These are phyloP conservation scores for Neoboletus brunneissimus DNA, from an alignment of 768 basidiomycete species.

Conservation along the genomic window DNA sequence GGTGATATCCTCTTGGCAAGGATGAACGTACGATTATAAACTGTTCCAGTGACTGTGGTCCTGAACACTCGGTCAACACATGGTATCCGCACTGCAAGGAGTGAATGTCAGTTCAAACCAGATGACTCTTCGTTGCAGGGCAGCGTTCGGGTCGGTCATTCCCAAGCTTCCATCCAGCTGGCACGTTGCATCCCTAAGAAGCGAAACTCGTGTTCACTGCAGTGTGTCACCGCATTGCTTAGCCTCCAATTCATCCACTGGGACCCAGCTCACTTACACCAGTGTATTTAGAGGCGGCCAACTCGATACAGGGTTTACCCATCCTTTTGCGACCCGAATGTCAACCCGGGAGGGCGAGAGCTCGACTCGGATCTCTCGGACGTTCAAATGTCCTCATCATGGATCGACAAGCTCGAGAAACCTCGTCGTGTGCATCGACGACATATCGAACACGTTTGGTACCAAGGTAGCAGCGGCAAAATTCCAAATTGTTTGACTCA, in stretches of 20 bases:
- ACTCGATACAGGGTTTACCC: too few relatives aligned
- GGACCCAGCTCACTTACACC: neutral
- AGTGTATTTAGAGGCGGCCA: too few relatives aligned
- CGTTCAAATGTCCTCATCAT: slow-evolving; percentile 1
- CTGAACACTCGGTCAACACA: neutral
- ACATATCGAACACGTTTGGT: slow-evolving; percentile 41
- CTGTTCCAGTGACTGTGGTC: neutral
- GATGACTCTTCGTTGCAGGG: neutral
- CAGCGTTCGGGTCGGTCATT: neutral
- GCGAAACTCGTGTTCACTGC: slow-evolving; percentile 9
- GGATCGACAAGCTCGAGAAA: slow-evolving; percentile 9
- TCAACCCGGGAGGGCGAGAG: slow-evolving; percentile 1
- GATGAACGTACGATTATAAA: slow-evolving; percentile 33
- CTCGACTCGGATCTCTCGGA: neutral
- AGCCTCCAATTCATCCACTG: neutral
- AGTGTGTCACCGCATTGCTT: neutral
- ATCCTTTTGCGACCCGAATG: slow-evolving; percentile 4
- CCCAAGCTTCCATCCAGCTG: neutral
- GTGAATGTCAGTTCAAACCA: too few relatives aligned
- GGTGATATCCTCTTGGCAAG: neutral
- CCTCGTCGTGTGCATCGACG: slow-evolving; percentile 38
- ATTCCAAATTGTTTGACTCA: neutral
- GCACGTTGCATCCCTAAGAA: slow-evolving; percentile 10
- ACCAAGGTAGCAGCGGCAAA: slow-evolving; percentile 19
- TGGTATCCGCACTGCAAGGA: slow-evolving; percentile 1